Evolutionary conservation across 345 rosid genomes (phyloP), one percentile per base, ranked within the genome.

Genomic region (Iberis pinnata): DNA sequence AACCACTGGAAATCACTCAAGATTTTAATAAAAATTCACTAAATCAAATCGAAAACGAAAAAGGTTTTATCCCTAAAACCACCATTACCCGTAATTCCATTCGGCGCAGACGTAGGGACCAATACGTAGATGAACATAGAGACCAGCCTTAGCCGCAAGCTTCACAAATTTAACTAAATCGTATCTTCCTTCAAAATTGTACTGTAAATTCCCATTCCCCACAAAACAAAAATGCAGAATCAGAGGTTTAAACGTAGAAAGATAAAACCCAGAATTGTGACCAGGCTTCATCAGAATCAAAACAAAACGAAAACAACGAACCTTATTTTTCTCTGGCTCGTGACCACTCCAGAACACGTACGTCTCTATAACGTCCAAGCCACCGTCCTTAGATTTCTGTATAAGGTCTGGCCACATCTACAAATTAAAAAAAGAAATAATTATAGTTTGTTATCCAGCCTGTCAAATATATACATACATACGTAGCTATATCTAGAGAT

Each of bases 381-480:
- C 96, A 67, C 98, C 98, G 55, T 90, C 98, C 58, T 90, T 90
- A 2, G 98, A 84, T 70, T 86, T 90, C 80, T 90, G 87, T 24
- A 90, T 78, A 22, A 90, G 88, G 73, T 72, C 96, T 18, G 90
- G 83, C 96, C 98, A 90, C 98, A 90, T 90, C 98, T 89, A 67
- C 22, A 17, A 15, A 27, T 32, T n/a, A 56, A 62, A 51, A 12
- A 63, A 54, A 15, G 6, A 4, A 36, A 29, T 6, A 29, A 2
- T 9, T 29, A 29, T 9, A 32, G 37, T 32, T 32, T 9, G n/a
- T 32, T 32, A 32, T 32, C 0, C 37, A 32, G 37, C 37, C 37
- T 32, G 37, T 32, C 37, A 17, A 38, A 13, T 6, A 39, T 10
- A n/a, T 19, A 7, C 33, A 48, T 20, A 15, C 12, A 20, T 33